phyloP scores from a whole-genome alignment of 2,329 filamentous ascomycete genomes.

The Epichloe sp. region DNA sequence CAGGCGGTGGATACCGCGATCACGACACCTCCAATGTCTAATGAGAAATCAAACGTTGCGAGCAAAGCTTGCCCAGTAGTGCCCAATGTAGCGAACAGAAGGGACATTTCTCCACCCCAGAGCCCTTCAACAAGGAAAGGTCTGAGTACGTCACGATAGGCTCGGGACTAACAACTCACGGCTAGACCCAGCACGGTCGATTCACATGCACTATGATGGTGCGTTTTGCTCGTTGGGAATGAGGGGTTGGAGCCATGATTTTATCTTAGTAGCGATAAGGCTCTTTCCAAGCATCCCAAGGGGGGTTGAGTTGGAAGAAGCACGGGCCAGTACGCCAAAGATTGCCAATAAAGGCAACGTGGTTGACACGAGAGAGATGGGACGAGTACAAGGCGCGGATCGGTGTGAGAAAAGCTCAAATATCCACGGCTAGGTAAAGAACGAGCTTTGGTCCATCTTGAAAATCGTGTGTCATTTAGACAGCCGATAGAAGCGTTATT shows the following conservation, averaged over 20 bases:
- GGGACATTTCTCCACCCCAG: not conserved
- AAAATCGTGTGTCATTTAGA: not conserved
- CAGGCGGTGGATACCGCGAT: not conserved
- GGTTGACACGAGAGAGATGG: no score
- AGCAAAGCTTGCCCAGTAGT: not conserved
- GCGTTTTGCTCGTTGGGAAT: no score
- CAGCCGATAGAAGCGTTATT: not conserved
- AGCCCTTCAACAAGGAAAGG: not conserved
- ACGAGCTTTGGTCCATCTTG: not conserved
- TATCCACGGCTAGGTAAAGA: not conserved
- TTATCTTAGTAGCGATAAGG: no score
- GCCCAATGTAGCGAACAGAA: not conserved
- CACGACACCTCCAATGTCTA: not conserved
- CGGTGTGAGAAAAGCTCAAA: not conserved
- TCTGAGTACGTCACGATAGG: conserved; percentile 10
- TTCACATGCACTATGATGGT: not conserved
- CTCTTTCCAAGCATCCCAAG: no score
- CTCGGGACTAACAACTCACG: not conserved
- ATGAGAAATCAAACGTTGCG: not conserved
- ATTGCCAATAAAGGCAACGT: no score
- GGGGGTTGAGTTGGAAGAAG: no score
- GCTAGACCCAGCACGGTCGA: not conserved
- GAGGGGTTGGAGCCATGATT: no score
- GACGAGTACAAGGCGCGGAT: not conserved
- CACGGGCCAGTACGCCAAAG: no score